Evolutionary conservation across 2,329 filamentous ascomycete genomes (phyloP), one percentile per base, ranked within the genome.

Genomic region (Talaromyces marneffei): DNA sequence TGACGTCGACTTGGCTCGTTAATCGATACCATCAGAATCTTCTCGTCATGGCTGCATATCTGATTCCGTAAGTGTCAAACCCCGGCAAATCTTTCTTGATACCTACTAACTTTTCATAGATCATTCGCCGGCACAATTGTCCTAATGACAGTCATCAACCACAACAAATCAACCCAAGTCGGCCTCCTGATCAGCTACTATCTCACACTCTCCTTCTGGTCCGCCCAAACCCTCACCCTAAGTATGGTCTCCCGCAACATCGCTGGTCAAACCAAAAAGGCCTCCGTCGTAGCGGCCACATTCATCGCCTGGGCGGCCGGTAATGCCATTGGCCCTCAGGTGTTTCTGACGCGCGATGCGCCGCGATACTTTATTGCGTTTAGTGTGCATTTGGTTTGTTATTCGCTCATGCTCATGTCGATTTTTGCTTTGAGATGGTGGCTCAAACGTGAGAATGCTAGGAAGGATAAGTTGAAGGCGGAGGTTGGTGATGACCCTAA

Each of bases 131-230:
- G 88, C 57, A 91, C 88, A 1, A 86, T 89, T 57, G 82, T 90
- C 40, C 82, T 91, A 60, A 87, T 91, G 82, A 87, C 85, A 0
- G 81, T 91, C 7, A 73, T 82, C 23, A 86, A 87, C 65, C 78
- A 80, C 6, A 83, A 78, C 46, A 78, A 79, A 37, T 73, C 81
- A 8, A 85, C 84, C 39, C 82, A 87, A 72, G 80, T 87, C 29
- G 88, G 88, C 5, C 80, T 92, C 0, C 76, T 91, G 14, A 83
- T 91, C 68, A 83, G 81, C 68, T 92, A 91, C 79, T 92, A 91
- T 75, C 87, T 91, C 64, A 87, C 85, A 0, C 80, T 91, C 18
- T 90, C 86, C 4, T 92, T 92, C 81, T 91, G 88, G 88, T 86
- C 88, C 0, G 87, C 87, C 0, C 84, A 88, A 68, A 88, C 85